These are phyloP conservation scores for Apiospora malaysiana DNA, from an alignment of 2,329 filamentous ascomycete species.

Conservation along the genomic window DNA sequence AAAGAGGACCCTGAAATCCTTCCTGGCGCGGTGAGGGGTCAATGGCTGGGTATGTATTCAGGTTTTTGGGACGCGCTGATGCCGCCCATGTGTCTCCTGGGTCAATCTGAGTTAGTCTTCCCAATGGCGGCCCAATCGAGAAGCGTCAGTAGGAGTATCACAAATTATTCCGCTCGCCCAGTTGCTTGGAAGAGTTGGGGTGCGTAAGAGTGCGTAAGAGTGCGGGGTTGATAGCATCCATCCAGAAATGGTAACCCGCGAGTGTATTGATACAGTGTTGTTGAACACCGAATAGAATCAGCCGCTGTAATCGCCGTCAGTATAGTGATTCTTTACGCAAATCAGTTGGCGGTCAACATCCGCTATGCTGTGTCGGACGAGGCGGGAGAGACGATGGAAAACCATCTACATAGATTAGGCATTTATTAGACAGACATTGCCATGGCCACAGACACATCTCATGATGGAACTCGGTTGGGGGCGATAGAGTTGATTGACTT, in stretches of 20 bases:
- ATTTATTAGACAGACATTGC: too few species aligned
- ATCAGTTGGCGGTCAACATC: not conserved
- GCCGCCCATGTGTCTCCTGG: conserved; percentile 8
- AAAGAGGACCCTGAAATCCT: conserved; percentile 7
- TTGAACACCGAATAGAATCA: not conserved
- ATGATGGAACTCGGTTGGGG: not conserved
- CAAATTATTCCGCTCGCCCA: conserved; percentile 11
- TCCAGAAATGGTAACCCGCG: conserved; percentile 9
- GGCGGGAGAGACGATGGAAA: not conserved
- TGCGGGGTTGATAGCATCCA: conserved; percentile 15
- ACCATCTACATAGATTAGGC: too few species aligned
- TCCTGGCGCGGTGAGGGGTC: not conserved
- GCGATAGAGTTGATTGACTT: not conserved
- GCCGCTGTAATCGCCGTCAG: not conserved
- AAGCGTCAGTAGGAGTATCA: not conserved
- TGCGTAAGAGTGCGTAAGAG: not conserved
- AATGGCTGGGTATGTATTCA: not conserved
- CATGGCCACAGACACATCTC: too few species aligned
- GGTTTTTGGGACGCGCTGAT: conserved; percentile 11
- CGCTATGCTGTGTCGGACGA: not conserved
- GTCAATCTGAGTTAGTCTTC: not conserved
- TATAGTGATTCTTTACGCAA: not conserved
- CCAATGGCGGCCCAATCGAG: not conserved
- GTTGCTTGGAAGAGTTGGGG: conserved; percentile 6
- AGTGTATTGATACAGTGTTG: not conserved